Conservation (phyloP, 139 green algal genomes). For the Astrephomene gubernaculifera region DNA sequence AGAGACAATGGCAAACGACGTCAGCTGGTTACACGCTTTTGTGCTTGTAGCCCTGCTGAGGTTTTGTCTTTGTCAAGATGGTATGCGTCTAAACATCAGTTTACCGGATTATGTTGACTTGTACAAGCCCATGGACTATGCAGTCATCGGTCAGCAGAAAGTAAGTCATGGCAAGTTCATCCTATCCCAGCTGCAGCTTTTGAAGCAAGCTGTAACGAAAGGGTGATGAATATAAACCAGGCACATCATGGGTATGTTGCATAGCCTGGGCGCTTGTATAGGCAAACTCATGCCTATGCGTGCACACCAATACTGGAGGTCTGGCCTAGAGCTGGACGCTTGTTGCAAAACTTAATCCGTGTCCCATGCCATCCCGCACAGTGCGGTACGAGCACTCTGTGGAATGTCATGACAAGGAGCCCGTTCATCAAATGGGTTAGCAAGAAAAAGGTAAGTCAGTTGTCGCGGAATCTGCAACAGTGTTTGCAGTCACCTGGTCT, state of each 20-base stretch:
- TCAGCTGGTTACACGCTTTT: too few relatives aligned
- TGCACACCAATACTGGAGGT: too few relatives aligned
- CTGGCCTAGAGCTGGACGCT: too few relatives aligned
- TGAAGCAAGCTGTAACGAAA: too few relatives aligned
- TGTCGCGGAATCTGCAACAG: not conserved
- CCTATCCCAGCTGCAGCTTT: not conserved
- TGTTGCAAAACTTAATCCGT: too few relatives aligned
- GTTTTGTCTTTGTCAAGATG: too few relatives aligned
- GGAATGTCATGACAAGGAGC: not conserved
- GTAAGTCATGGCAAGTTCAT: not conserved
- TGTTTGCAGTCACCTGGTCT: not conserved
- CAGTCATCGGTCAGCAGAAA: conserved; percentile 11
- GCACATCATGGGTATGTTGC: not conserved
- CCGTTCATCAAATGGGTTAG: conserved; percentile 17
- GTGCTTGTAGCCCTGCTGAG: too few relatives aligned
- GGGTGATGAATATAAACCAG: not conserved
- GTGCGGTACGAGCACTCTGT: conserved; percentile 14
- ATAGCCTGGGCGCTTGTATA: not conserved
- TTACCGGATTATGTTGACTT: not conserved
- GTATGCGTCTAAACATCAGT: not conserved
- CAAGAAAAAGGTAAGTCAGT: not conserved
- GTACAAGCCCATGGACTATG: conserved; percentile 22
- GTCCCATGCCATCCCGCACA: not conserved
- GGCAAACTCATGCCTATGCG: not conserved
- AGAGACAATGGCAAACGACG: too few relatives aligned